These are phyloP conservation scores for Ophiostoma australiae DNA, from an alignment of 2,329 filamentous ascomycete species.

Conservation along the genomic window DNA sequence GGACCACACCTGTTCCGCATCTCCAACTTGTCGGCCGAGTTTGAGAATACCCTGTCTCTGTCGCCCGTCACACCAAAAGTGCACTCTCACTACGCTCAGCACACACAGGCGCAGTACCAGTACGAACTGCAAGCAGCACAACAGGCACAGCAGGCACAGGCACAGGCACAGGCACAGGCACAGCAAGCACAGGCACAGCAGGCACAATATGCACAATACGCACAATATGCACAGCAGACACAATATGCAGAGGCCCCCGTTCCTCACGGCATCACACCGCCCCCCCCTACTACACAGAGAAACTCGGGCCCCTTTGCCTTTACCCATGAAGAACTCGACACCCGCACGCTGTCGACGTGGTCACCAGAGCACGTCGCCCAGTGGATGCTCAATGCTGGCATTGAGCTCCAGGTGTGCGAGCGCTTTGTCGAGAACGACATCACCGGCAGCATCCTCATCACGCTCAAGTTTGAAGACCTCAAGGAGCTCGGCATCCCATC, in stretches of 20 bases:
- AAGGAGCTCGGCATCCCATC: slow-evolving; percentile 76
- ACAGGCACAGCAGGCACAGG: neutral
- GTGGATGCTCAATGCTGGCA: slow-evolving; percentile 79
- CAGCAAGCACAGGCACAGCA: too few relatives aligned
- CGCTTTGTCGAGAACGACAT: slow-evolving; percentile 92
- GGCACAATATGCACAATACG: neutral
- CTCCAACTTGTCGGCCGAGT: slow-evolving; percentile 56
- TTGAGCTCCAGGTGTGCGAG: slow-evolving; percentile 71
- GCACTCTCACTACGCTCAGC: neutral
- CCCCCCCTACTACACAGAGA: slow-evolving; percentile 29
- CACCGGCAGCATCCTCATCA: slow-evolving; percentile 76
- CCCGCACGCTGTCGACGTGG: slow-evolving; percentile 60
- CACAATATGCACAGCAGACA: too few relatives aligned
- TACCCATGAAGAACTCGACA: slow-evolving; percentile 53
- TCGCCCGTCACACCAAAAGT: slow-evolving; percentile 62
- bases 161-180: too few relatives aligned
- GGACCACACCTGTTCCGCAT: slow-evolving; percentile 83
- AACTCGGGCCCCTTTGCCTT: slow-evolving; percentile 47
- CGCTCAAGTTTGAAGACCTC: slow-evolving; percentile 85
- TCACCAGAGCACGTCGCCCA: slow-evolving; percentile 71
- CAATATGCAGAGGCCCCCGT: slow-evolving; percentile 24
- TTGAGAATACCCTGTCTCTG: slow-evolving; percentile 57
- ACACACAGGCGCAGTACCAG: neutral
- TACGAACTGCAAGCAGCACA: neutral
- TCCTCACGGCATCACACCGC: slow-evolving; percentile 37